phyloP scores from a whole-genome alignment of 2,329 filamentous ascomycete genomes.

The Nectriaceae sp. region DNA sequence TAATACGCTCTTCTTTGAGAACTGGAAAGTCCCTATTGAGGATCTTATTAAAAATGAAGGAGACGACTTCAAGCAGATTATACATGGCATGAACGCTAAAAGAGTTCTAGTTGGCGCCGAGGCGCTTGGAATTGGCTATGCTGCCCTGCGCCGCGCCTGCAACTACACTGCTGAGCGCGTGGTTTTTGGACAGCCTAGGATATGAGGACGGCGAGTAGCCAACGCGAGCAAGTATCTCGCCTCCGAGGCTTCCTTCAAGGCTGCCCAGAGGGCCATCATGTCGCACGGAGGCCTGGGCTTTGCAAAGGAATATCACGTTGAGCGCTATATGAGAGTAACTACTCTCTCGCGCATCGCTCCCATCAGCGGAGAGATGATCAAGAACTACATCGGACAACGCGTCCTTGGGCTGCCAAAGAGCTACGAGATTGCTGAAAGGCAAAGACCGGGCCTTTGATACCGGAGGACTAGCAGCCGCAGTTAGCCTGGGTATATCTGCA shows the following conservation, averaged over 20 bases:
- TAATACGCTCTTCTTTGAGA: conserved; percentile 11
- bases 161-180: conserved; percentile 12
- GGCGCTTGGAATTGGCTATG: conserved; percentile 12
- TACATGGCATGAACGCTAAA: conserved; percentile 19
- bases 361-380: conserved; percentile 14
- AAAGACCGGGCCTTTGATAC: neutral
- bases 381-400: conserved; percentile 12
- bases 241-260: conserved; percentile 11
- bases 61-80: conserved; percentile 16
- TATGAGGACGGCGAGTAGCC: conserved; percentile 10
- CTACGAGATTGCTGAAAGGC: conserved; percentile 1
- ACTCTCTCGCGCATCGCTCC: conserved; percentile 9
- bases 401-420: conserved; percentile 9
- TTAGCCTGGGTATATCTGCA: neutral
- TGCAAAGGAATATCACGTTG: conserved; percentile 14
- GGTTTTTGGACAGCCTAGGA: conserved; percentile 12
- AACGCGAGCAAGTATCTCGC: conserved; percentile 14
- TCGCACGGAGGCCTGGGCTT: conserved; percentile 14
- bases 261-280: conserved; percentile 13
- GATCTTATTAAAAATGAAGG: conserved; percentile 12
- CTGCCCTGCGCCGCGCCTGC: conserved; percentile 6
- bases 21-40: conserved; percentile 9
- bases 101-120: conserved; percentile 11
- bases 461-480: neutral
- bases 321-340: conserved; percentile 11